phyloP scores from a whole-genome alignment of 805 yeast species.

The Metschnikowia reukaufii region DNA sequence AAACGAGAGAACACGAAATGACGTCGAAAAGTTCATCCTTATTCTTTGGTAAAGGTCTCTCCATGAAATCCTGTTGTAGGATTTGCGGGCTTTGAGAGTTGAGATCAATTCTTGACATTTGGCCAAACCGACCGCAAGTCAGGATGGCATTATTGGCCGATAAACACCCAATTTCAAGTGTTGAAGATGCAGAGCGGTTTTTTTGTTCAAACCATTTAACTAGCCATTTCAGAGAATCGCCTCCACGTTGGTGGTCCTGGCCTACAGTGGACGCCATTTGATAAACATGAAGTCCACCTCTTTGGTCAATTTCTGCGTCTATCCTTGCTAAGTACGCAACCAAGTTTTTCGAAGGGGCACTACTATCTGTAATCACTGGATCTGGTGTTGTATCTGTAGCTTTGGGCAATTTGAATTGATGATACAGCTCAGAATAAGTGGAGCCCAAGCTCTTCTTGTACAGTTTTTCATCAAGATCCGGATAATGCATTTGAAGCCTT shows the following conservation, averaged over 20 bases:
- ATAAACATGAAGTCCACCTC: constrained; percentile 79
- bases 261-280: constrained; percentile 88
- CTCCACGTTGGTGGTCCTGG: constrained; percentile 75
- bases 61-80: constrained; percentile 80
- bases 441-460: constrained; percentile 19
- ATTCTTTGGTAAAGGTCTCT: constrained; percentile 56
- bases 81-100: constrained; percentile 77
- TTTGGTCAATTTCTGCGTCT: constrained; percentile 56
- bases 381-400: constrained; percentile 15
- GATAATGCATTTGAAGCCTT: constrained; percentile 25
- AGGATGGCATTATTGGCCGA: constrained; percentile 68
- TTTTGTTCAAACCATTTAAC: constrained; percentile 55
- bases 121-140: constrained; percentile 50
- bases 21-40: constrained; percentile 55
- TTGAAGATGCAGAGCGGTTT: constrained; percentile 25
- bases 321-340: constrained; percentile 48
- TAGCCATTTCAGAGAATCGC: constrained; percentile 83
- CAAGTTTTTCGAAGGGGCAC: constrained; percentile 17
- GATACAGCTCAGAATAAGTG: constrained; percentile 7
- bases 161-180: constrained; percentile 85
- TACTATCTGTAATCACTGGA: constrained; percentile 20
- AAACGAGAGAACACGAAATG: constrained; percentile 80
- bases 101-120: constrained; percentile 69
- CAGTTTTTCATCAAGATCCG: constrained; percentile 23
- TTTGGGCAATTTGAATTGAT: constrained; percentile 8